Evolutionary conservation across 2,329 filamentous ascomycete genomes (phyloP), one percentile per base, ranked within the genome.

Genomic region (Rhexocercosporidium sp.): DNA sequence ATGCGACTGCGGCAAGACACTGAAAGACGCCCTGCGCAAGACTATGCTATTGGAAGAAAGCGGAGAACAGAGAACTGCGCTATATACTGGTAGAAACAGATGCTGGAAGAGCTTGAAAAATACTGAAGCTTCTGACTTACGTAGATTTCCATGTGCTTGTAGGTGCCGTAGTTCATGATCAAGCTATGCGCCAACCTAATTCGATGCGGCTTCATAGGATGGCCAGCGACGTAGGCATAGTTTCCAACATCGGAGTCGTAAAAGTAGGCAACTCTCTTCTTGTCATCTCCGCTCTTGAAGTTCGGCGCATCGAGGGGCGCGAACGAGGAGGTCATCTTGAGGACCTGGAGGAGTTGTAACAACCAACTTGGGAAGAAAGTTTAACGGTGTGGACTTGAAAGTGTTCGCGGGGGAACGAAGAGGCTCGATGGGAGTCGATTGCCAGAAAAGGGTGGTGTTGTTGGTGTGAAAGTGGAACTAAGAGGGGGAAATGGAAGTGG

Each of bases 151-250:
- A 99, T 97, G 75, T 94, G 94, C 79, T 96, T 92, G 80, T 98
- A 96, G 68, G 62, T 68, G 20, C 66, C 66, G 49, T 68, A 68
- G 59, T 96, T 94, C 85, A 98, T 92, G 65, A 99, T 94, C 73
- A 99, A 86, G 76, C 96, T 96, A 80, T 99, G 97, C 59, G 96
- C 96, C 72, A 99, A 83, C 22, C 94, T 93, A 75, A 99, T 90
- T 25, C 96, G 91, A 87, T 97, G 97, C 70, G 96, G 96, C 81
- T 99, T 99, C 96, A 99, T 99, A 49, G 96, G 96, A 83, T 99
- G 96, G 22, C 93, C 94, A 70, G 93, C 94, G 66, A 97, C 93
- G 77, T 98, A 98, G 78, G 95, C 94, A 83, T 97, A 98, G 81
- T 98, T 98, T 72, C 95, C 95, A 77, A 98, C 96, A 81, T 98